phyloP scores from a whole-genome alignment of 2,329 filamentous ascomycete genomes.

The Curvularia eragrostidis region DNA sequence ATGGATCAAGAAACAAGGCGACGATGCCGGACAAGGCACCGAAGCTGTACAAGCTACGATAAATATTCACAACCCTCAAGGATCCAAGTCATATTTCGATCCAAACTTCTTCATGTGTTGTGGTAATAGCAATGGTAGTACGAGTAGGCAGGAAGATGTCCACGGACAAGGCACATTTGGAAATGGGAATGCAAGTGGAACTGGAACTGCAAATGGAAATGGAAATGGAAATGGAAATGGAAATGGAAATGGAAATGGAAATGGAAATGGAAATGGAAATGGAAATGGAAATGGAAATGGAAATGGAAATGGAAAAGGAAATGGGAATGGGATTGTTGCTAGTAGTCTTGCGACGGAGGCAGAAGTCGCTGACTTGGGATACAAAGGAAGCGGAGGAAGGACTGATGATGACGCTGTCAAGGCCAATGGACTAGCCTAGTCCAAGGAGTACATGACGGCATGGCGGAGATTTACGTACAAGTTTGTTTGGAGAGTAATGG shows the following conservation, averaged over 20 bases:
- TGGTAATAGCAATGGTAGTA: neutral
- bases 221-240: neutral
- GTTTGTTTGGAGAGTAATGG: neutral
- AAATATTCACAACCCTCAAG: neutral
- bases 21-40: constrained; percentile 22
- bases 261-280: neutral
- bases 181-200: neutral
- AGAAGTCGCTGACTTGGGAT: neutral
- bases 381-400: neutral
- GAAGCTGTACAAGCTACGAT: constrained; percentile 21
- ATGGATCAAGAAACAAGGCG: constrained; percentile 34
- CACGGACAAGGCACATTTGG: too few species aligned
- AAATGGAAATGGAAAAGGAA: neutral
- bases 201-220: neutral
- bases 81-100: neutral
- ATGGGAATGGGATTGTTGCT: neutral
- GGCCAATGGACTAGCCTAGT: neutral
- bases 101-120: neutral
- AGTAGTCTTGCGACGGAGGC: neutral
- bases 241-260: neutral
- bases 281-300: too few species aligned
- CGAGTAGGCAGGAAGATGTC: neutral
- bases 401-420: neutral
- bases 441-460: too few species aligned
- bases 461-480: neutral